Evolutionary conservation across 2,329 filamentous ascomycete genomes (phyloP).

Genomic region (Hymenoscyphus infarciens): DNA sequence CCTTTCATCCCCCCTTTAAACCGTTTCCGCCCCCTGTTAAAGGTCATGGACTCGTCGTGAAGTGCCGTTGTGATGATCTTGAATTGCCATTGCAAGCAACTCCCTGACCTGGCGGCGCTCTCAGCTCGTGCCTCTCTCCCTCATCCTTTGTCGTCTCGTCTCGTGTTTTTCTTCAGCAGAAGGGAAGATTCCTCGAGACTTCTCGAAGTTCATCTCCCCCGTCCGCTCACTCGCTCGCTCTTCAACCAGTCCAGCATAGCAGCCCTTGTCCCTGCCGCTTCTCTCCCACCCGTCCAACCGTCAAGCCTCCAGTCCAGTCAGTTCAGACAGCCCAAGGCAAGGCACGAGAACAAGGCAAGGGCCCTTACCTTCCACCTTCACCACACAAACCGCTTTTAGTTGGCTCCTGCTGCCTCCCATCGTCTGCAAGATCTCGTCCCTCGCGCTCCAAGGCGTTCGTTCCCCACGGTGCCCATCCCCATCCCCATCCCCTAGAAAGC

Average conservation of each 20-base stretch:
- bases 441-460: conserved; percentile 3
- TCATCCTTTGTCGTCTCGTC: background rate
- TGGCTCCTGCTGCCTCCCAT: background rate
- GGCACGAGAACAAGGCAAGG: background rate
- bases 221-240: background rate
- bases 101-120: background rate
- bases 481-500: background rate
- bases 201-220: conserved; percentile 6
- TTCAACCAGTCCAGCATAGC: background rate
- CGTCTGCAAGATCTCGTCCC: conserved; percentile 5
- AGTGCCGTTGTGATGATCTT: conserved; percentile 4
- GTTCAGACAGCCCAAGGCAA: background rate
- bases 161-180: conserved; percentile 3
- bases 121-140: background rate
- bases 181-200: conserved; percentile 10
- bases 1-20: conserved; percentile 2
- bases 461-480: conserved; percentile 1
- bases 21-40: conserved; percentile 1
- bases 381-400: background rate
- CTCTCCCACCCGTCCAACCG: background rate
- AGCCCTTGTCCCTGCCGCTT: conserved; percentile 10
- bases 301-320: background rate
- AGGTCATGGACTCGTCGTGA: background rate
- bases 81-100: background rate
- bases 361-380: conserved; percentile 1